These are phyloP conservation scores for Elsinoe batatas DNA, from an alignment of 2,329 filamentous ascomycete genomes.

Conservation along the genomic window DNA sequence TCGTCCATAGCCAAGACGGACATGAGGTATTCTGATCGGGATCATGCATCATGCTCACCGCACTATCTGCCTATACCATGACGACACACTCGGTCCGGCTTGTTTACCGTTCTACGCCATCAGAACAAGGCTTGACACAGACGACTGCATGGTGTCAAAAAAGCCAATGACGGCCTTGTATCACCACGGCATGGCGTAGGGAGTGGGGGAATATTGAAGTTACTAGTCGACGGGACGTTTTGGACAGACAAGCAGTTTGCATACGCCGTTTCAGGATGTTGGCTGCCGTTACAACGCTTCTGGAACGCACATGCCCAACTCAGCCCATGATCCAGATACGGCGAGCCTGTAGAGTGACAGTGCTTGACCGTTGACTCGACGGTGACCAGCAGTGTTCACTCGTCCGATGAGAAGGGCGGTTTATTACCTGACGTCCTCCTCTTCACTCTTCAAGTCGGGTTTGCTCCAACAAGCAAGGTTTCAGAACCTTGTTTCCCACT, in stretches of 20 bases:
- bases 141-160: background rate
- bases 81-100: background rate
- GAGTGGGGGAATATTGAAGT: constrained; percentile 8
- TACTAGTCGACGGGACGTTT: constrained; percentile 12
- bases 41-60: background rate
- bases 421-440: constrained; percentile 11
- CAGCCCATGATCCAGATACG: constrained; percentile 13
- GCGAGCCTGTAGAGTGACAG: constrained; percentile 8
- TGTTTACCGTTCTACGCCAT: background rate
- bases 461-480: constrained; percentile 8
- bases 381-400: constrained; percentile 8
- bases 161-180: constrained; percentile 1
- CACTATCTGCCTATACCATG: background rate
- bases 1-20: constrained; percentile 1
- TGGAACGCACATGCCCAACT: constrained; percentile 11
- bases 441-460: background rate
- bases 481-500: constrained; percentile 7
- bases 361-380: constrained; percentile 7
- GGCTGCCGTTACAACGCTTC: constrained; percentile 1
- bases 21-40: background rate
- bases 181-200: background rate
- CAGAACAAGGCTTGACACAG: constrained; percentile 1
- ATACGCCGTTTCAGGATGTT: constrained; percentile 9
- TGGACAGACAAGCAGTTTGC: constrained; percentile 6
- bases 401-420: background rate